phyloP scores from a whole-genome alignment of 208 protist genomes.

The Angomonas ambiguus region DNA sequence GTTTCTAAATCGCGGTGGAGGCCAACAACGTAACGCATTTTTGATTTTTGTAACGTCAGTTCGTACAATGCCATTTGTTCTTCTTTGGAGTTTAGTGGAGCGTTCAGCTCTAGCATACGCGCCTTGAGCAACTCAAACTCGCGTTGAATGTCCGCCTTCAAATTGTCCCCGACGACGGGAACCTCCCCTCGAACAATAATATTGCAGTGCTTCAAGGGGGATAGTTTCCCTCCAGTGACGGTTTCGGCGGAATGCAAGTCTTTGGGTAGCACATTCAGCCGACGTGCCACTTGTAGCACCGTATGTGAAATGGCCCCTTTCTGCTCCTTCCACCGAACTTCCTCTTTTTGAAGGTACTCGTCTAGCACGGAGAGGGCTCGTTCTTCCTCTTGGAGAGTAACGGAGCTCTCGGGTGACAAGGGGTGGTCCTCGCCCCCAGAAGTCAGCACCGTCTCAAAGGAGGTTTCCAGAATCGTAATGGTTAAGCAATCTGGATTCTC shows the following conservation, averaged over 20 bases:
- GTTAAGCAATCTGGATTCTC: slow-evolving; percentile 39
- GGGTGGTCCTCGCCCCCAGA: slow-evolving; percentile 25
- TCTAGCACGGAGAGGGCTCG: slow-evolving; percentile 59
- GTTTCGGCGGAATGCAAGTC: slow-evolving; percentile 46
- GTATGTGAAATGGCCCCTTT: slow-evolving; percentile 58
- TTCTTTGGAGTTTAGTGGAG: slow-evolving; percentile 36
- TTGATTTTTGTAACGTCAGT: slow-evolving; percentile 52
- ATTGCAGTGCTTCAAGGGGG: slow-evolving; percentile 64
- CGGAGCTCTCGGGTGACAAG: slow-evolving; percentile 27
- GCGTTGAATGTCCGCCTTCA: slow-evolving; percentile 5
- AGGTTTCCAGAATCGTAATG: slow-evolving; percentile 73
- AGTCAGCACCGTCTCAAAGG: slow-evolving; percentile 67
- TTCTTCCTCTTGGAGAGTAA: slow-evolving; percentile 41
- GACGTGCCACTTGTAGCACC: slow-evolving; percentile 44
- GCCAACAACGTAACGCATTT: slow-evolving; percentile 84
- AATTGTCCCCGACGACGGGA: slow-evolving; percentile 18
- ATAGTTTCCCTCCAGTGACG: neutral
- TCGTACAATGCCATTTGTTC: slow-evolving; percentile 72
- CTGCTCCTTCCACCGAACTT: slow-evolving; percentile 56
- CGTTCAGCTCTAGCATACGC: slow-evolving; percentile 40
- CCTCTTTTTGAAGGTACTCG: slow-evolving; percentile 57
- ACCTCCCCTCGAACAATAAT: slow-evolving; percentile 75
- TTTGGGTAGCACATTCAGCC: slow-evolving; percentile 40
- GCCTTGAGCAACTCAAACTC: slow-evolving; percentile 51
- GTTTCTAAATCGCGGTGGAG: slow-evolving; percentile 67